Evolutionary conservation across 768 basidiomycete genomes (phyloP), one percentile per base, ranked within the genome.

Genomic region (Tricholoma flavovirens): DNA sequence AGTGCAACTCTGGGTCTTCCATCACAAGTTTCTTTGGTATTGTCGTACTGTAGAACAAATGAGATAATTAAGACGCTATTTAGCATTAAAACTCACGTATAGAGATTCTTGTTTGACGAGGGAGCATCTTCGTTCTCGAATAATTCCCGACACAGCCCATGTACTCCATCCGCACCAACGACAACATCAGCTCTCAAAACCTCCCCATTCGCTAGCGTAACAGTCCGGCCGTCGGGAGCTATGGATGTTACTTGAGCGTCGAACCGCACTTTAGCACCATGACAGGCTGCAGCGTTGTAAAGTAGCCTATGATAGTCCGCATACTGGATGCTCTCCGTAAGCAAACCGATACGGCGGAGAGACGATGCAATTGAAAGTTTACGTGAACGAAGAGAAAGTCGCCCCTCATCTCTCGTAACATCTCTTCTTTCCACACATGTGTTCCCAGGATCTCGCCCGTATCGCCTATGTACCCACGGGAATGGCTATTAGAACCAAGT

Each of bases 101-200:
- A 83, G 58, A 82, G 69, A 38, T 75, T 64, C 59, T 68, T 50
- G 62, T 50, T 53, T 59, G 57, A n/a, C 60, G 59, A 0, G 50
- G 61, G 22, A 48, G 59, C 51, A 12, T 59, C 56, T 21, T 71
- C 65, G 0, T 68, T 71, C 19, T 71, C 53, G 2, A 80, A 67
- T 1, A 70, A 61, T 19, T 65, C 66, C 32, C 73, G 60, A 3
- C 74, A 69, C 33, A 77, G 32, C n/a, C 81, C 79, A 6, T 64
- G 60, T 21, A 63, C 60, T 2, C 84, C 84, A 59, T 84, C 84
- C 1, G 83, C 83, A 22, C 83, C 83, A 33, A 86, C 67, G 49
- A 86, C 70, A 12, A 84, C 73, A 62, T 86, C 77, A 11, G 75
- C 79, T 5, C 56, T 64, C 11, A 83, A 51, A 5, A 64, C 69